Evolutionary conservation across 164 flowering plant species (phyloP).

Genomic region (Euptelea pleiosperma): DNA sequence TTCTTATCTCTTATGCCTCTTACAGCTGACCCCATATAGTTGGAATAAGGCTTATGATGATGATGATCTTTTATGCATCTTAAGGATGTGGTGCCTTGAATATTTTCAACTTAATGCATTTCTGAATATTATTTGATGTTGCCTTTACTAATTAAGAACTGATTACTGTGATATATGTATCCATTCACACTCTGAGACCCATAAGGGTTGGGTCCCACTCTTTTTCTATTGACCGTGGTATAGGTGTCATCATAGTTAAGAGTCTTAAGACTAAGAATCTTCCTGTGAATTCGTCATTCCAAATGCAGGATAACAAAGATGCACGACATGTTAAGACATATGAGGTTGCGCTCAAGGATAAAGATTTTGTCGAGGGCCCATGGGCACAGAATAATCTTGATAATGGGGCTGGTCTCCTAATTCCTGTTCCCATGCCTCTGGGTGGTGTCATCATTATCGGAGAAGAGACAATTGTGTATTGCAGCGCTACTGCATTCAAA

Average conservation of each 20-base stretch:
- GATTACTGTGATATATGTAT: too few relatives aligned
- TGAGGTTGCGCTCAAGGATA: constrained; percentile 88
- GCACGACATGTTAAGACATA: constrained; percentile 96
- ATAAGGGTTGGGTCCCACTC: too few relatives aligned
- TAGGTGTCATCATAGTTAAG: neutral
- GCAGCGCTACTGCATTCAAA: constrained; percentile 80
- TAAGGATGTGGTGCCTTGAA: too few relatives aligned
- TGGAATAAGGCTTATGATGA: too few relatives aligned
- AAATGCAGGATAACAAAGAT: constrained; percentile 88
- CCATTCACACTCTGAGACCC: too few relatives aligned
- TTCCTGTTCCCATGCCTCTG: constrained; percentile 94
- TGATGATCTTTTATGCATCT: too few relatives aligned
- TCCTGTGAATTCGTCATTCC: constrained; percentile 1
- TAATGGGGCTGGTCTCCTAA: constrained; percentile 87
- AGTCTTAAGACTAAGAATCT: neutral
- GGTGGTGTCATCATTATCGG: constrained; percentile 97
- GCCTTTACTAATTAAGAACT: too few relatives aligned
- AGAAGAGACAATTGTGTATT: constrained; percentile 94
- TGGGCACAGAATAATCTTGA: constrained; percentile 98
- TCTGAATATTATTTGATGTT: too few relatives aligned
- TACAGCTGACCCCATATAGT: too few relatives aligned
- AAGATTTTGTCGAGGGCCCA: constrained; percentile 95
- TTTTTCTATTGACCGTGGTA: too few relatives aligned
- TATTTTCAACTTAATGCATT: too few relatives aligned
- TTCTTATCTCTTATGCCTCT: neutral